Base-by-base conservation (phyloP, 164 flowering plant genomes). In the Magnolia officinalis region DNA sequence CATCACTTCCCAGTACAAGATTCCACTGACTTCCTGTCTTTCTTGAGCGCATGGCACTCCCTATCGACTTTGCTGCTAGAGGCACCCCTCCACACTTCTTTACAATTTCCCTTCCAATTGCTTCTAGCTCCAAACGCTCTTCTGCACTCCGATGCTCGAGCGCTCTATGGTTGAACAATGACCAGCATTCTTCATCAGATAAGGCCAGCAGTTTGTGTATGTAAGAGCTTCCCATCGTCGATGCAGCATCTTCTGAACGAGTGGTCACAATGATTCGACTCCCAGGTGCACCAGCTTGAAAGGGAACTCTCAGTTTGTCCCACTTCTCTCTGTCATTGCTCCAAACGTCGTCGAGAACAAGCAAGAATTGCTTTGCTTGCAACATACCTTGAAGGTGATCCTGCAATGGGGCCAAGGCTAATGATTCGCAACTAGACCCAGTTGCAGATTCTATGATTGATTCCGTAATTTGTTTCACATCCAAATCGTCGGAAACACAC, bases 241-340 rank as follows among this genome's bases (percentile, higher is more conserved):
- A 0, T 4, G 77, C n/a, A 21, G 29, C n/a, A 19, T 26, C 13
- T 14, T 52, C 31, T 3, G 2, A 13, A 23, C 72, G 72, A 75
- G 72, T 75, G 13, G 77, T 75, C 50, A 75, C 65, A 9, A 75
- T 16, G 6, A 75, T 51, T 52, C 26, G 67, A 37, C 77, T 75
- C 51, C 72, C 72, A 8, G 9, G 23, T 11, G 63, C 72, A 9
- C 76, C 55, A 64, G 8, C 23, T 3, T 1, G 13, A 0, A 66
- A 7, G 11, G 69, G 13, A 21, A 66, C 1, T 2, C 31, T 66
- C 18, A 66, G 9, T 2, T 21, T 21, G 3, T 66, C 2, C 69
- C 69, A 66, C 16, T 10, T 20, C 31, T 0, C 0, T 2, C 31
- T 26, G 23, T 4, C 10, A n/a, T 66, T 26, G 23, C 23, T 10